These are phyloP conservation scores for Pleurotus citrinopileatus DNA, from an alignment of 768 basidiomycete genomes.

Conservation along the genomic window DNA sequence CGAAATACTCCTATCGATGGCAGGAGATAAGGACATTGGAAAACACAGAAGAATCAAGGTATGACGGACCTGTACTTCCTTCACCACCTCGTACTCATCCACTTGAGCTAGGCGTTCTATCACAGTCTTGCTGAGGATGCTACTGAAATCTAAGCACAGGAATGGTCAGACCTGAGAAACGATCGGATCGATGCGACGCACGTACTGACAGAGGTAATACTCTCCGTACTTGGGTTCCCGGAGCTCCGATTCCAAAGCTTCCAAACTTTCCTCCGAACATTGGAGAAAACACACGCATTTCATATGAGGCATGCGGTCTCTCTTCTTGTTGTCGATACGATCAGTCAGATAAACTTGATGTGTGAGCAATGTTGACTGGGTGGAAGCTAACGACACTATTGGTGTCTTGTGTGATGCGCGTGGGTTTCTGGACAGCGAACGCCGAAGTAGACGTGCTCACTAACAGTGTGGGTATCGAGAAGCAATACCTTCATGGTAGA, in stretches of 20 bases:
- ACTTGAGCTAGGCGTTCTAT: constrained; percentile 93
- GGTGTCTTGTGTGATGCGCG: constrained; percentile 68
- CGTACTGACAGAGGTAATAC: constrained; percentile 98
- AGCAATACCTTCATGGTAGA: constrained; percentile 94
- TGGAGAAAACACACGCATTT: constrained; percentile 96
- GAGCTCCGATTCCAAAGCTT: constrained; percentile 80
- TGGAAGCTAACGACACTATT: constrained; percentile 91
- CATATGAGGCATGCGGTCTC: constrained; percentile 93
- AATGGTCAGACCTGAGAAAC: constrained; percentile 17
- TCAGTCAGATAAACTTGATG: constrained; percentile 99
- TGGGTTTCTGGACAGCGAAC: constrained; percentile 2
- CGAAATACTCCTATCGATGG: constrained; percentile 84
- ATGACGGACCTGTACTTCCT: constrained; percentile 84
- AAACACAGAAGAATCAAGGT: background rate
- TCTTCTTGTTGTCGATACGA: constrained; percentile 90
- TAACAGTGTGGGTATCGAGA: constrained; percentile 90
- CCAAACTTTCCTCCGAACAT: constrained; percentile 77
- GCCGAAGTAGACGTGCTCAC: constrained; percentile 19
- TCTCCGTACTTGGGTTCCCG: constrained; percentile 92
- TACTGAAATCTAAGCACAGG: constrained; percentile 81
- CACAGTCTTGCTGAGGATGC: constrained; percentile 80
- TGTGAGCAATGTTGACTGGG: constrained; percentile 88
- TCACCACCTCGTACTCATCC: constrained; percentile 95
- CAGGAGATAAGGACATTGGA: constrained; percentile 1
- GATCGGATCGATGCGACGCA: constrained; percentile 43